phyloP scores from a whole-genome alignment of 352 stramenopile genomes.

The Poterioochromonas sp. region DNA sequence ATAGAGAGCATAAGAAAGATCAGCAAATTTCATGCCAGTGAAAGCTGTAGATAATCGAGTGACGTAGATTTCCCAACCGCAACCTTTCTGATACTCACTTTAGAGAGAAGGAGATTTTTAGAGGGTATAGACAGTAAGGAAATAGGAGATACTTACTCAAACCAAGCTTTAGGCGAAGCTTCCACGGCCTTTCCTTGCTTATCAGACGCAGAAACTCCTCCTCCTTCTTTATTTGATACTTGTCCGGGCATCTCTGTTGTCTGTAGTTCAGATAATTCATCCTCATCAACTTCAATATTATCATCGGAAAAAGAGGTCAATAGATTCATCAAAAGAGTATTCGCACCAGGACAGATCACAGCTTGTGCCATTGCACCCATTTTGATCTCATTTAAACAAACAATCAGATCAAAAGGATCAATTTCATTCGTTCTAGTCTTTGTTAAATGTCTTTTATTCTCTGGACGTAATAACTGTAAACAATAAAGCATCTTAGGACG shows the following conservation, averaged over 20 bases:
- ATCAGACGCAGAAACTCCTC: not conserved
- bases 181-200: not conserved
- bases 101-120: too few species aligned
- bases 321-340: conserved; percentile 31
- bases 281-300: conserved; percentile 9
- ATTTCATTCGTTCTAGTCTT: not conserved
- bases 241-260: too few species aligned
- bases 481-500: not conserved
- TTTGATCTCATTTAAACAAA: conserved; percentile 35
- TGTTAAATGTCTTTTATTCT: conserved; percentile 27
- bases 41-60: conserved; percentile 12
- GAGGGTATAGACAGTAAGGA: too few species aligned
- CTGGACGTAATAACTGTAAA: conserved; percentile 29
- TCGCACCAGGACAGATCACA: conserved; percentile 5
- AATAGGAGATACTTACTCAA: too few species aligned
- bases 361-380: conserved; percentile 29
- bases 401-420: not conserved
- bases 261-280: too few species aligned
- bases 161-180: not conserved
- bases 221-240: too few species aligned
- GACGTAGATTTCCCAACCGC: conserved; percentile 33
- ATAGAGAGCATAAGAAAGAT: conserved; percentile 22
- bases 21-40: not conserved
- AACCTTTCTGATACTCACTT: conserved; percentile 30
- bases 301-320: conserved; percentile 28